These are phyloP conservation scores for Sporothrix curviconia DNA, from an alignment of 2,329 filamentous ascomycete genomes.

Conservation along the genomic window DNA sequence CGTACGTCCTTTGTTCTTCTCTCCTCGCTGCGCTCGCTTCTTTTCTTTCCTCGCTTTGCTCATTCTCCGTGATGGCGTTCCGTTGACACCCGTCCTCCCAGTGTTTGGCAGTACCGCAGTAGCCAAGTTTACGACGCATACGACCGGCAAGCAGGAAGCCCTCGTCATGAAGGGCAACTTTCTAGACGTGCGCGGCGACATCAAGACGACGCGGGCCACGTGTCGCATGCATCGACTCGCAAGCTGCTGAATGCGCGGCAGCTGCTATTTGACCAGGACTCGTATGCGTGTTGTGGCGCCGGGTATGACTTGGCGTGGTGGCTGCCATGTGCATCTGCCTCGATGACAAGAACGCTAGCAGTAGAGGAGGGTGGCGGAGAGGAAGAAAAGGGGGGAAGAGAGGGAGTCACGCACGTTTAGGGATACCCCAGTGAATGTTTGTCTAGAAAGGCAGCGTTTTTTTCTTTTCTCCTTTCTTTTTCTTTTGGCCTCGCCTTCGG, in stretches of 20 bases:
- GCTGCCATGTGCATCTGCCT: conserved; percentile 61
- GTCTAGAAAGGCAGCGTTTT: no score
- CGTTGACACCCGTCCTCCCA: no score
- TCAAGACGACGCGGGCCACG: conserved; percentile 14
- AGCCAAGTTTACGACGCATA: conserved; percentile 48
- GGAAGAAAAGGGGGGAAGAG: no score
- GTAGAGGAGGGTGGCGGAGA: no score
- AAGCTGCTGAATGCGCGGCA: conserved; percentile 52
- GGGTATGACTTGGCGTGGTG: conserved; percentile 57
- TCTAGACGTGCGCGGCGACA: conserved; percentile 39
- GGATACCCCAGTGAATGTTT: no score
- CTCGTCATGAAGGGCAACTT: conserved; percentile 57
- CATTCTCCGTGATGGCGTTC: no score
- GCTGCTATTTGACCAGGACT: conserved; percentile 55
- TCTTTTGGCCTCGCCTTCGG: no score
- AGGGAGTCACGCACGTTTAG: no score
- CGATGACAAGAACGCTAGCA: conserved; percentile 61
- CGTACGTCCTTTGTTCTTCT: conserved; percentile 32
- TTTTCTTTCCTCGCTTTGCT: no score
- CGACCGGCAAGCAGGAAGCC: conserved; percentile 36
- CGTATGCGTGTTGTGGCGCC: conserved; percentile 60
- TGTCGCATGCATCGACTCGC: conserved; percentile 55
- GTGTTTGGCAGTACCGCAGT: conserved; percentile 49
- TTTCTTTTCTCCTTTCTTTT: no score
- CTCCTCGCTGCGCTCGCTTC: no score